Evolutionary conservation across 441 rosid genomes (phyloP).

Genomic region (Hypseocharis bilobata): DNA sequence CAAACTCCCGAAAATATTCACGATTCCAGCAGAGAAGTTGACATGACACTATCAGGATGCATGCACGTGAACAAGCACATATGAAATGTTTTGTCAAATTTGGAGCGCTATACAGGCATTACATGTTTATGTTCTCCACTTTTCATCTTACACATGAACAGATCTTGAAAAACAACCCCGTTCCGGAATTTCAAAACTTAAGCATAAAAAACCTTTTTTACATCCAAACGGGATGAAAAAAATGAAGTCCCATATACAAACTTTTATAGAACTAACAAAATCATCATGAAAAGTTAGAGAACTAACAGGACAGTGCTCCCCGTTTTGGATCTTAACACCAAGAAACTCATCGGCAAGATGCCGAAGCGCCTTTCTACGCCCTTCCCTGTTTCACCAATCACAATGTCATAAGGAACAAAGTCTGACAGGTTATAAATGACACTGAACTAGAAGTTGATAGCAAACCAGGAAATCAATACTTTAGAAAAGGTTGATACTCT

Average conservation of each 20-base stretch:
- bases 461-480: constrained; percentile 32
- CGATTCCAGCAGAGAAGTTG: too few relatives aligned
- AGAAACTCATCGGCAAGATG: constrained; percentile 76
- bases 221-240: too few relatives aligned
- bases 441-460: constrained; percentile 1
- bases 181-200: too few relatives aligned
- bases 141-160: too few relatives aligned
- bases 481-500: constrained; percentile 68
- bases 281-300: constrained; percentile 10
- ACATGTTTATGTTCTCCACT: too few relatives aligned
- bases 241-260: not conserved
- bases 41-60: too few relatives aligned
- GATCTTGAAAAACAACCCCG: too few relatives aligned
- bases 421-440: not conserved
- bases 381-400: constrained; percentile 40
- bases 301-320: constrained; percentile 93
- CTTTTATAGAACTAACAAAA: not conserved
- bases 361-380: constrained; percentile 53
- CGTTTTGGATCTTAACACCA: constrained; percentile 68
- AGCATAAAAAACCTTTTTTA: too few relatives aligned
- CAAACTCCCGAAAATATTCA: too few relatives aligned
- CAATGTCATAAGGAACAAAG: not conserved
- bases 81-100: too few relatives aligned
- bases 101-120: too few relatives aligned
- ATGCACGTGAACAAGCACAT: too few relatives aligned